Conservation (phyloP, 2,329 filamentous ascomycete species). For the Nectriaceae sp. region DNA sequence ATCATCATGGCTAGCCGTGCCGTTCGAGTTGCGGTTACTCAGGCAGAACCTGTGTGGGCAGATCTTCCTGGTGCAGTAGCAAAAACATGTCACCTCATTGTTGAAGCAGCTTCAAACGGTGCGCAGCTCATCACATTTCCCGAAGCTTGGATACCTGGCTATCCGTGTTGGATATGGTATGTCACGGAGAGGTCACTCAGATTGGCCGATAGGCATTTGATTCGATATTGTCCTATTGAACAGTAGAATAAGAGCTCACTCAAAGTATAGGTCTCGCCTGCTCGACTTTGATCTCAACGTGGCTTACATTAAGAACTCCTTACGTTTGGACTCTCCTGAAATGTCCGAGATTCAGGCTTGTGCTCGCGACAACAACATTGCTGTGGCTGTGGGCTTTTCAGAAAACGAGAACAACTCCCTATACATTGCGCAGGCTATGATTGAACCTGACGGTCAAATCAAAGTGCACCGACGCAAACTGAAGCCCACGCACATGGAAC, state of each 20-base stretch:
- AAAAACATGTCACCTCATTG: constrained; percentile 49
- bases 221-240: neutral
- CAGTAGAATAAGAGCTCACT: constrained; percentile 20
- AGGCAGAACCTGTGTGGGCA: constrained; percentile 8
- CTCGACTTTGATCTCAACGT: constrained; percentile 18
- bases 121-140: constrained; percentile 56
- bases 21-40: constrained; percentile 5
- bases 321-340: constrained; percentile 39
- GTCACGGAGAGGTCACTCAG: constrained; percentile 20
- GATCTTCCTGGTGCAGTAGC: constrained; percentile 6
- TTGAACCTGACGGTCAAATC: constrained; percentile 41
- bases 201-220: too few relatives aligned
- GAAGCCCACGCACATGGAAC: constrained; percentile 54
- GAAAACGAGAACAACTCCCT: constrained; percentile 38
- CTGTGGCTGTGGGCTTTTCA: constrained; percentile 43
- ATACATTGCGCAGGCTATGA: constrained; percentile 48
- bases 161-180: constrained; percentile 44
- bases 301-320: constrained; percentile 41
- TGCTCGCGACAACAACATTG: constrained; percentile 36
- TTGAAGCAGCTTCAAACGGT: constrained; percentile 51
- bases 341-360: constrained; percentile 36
- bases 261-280: constrained; percentile 19
- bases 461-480: constrained; percentile 45
- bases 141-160: constrained; percentile 54
- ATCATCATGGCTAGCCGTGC: neutral